phyloP scores from a whole-genome alignment of 768 basidiomycete species.

The Artomyces pyxidatus region DNA sequence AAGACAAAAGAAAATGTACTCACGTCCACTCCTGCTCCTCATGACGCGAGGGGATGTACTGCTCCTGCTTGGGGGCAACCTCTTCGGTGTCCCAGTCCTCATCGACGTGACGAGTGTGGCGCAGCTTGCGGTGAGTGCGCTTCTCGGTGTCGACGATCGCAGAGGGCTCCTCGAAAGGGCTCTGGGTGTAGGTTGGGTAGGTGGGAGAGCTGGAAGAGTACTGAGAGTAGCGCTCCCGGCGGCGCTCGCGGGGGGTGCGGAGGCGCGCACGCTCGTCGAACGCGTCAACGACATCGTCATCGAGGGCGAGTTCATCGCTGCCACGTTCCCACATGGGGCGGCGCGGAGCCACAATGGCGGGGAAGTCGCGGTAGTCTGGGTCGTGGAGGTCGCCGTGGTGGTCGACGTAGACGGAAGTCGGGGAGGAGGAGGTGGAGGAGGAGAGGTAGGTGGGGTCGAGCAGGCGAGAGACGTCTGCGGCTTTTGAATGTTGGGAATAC shows the following conservation, averaged over 20 bases:
- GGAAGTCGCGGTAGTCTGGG: conserved; percentile 62
- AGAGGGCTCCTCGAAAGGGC: conserved; percentile 7
- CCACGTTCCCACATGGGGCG: conserved; percentile 28
- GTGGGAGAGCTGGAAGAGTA: neutral
- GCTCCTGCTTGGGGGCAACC: conserved; percentile 5
- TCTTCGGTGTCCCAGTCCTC: neutral
- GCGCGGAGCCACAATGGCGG: conserved; percentile 26
- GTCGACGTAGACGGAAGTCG: conserved; percentile 46
- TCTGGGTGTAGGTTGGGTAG: neutral
- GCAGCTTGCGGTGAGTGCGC: conserved; percentile 10
- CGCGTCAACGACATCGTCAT: conserved; percentile 14
- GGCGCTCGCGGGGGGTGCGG: conserved; percentile 12
- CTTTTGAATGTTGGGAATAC: conserved; percentile 15
- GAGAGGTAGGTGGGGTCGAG: conserved; percentile 57
- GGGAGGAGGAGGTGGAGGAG: conserved; percentile 20
- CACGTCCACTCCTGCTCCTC: conserved; percentile 15
- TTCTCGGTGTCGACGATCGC: conserved; percentile 1
- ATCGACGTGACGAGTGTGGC: conserved; percentile 6
- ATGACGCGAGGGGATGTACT: conserved; percentile 2
- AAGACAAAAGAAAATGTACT: conserved; percentile 2
- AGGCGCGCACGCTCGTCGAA: conserved; percentile 10
- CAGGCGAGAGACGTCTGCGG: conserved; percentile 50
- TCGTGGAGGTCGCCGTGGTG: conserved; percentile 55
- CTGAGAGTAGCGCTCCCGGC: conserved; percentile 13
- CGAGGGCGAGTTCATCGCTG: conserved; percentile 13